Evolutionary conservation across 805 yeast species (phyloP), one percentile per base, ranked within the genome.

Genomic region (Candida peoriensis): DNA sequence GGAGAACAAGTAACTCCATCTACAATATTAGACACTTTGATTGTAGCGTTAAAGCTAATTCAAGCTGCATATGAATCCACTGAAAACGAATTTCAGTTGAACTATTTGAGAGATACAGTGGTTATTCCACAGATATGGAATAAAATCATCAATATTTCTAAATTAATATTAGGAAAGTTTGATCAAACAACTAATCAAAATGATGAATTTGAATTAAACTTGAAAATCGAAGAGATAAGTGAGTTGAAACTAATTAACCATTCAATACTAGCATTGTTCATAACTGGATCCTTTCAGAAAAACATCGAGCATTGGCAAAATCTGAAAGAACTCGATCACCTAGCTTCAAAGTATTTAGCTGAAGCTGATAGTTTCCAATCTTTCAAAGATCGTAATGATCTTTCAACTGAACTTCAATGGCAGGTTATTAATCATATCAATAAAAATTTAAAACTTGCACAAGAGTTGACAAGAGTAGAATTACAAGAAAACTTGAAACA

Each of bases 1-100:
- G 38, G 35, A n/a, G 57, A 50, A 24, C 56, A 52, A 35, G 36
- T 50, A 5, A 50, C 50, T 2, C 55, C 57, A 6, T 32, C 35
- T 6, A 36, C 44, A 5, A 33, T 52, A 1, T 22, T 52, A 21
- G 57, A 52, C 16, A 34, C 49, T 3, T 23, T 45, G 5, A 25
- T 43, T 2, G 32, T 43, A 1, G 31, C 34, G 1, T 26, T 32
- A 26, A 48, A 41, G 28, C 29, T 47, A 2, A 16, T 42, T 3
- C 41, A 37, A 10, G 36, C 41, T 1, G 27, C 33, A 9, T 34
- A 44, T 17, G 53, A 44, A 24, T 27, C 26, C 8, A 32, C 32
- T 11, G 45, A 28, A 27, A 47, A 34, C 19, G 19, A 20, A 10
- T 9, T 29, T 15, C 37, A 48, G 16, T 22, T 40, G 4, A 35